phyloP scores from a whole-genome alignment of 352 stramenopile genomes.

The Globisporangium mamillatum region DNA sequence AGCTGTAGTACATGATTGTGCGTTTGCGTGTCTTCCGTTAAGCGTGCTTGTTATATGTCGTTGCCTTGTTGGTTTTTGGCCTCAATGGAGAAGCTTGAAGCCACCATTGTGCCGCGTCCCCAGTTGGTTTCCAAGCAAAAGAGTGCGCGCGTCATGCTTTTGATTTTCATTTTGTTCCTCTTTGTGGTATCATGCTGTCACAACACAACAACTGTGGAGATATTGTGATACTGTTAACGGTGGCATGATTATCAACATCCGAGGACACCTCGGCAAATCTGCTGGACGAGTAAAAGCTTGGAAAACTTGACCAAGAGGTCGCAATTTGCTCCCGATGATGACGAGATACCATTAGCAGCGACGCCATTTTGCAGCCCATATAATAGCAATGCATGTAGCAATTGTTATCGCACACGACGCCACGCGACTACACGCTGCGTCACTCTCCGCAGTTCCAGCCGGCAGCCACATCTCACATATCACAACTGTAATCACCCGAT shows the following conservation, averaged over 20 bases:
- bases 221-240: no score
- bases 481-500: neutral
- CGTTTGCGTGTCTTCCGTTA: neutral
- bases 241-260: no score
- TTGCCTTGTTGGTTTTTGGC: neutral
- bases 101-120: neutral
- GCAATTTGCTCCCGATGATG: neutral
- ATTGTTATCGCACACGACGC: neutral
- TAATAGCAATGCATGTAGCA: neutral
- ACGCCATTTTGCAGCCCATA: neutral
- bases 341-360: neutral
- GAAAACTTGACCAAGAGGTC: neutral
- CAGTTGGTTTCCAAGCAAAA: conserved; percentile 4
- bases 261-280: no score
- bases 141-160: neutral
- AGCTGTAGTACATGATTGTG: neutral
- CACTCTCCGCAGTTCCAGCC: neutral
- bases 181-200: neutral
- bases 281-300: neutral
- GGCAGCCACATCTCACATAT: neutral
- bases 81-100: neutral
- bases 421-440: neutral
- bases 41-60: neutral
- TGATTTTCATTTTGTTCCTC: neutral
- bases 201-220: no score